Percentiles rank a stretch among this genome's conserved stretches.
phyloP scores from a whole-genome alignment of 768 basidiomycete genomes.

The Podaxis sp. region DNA sequence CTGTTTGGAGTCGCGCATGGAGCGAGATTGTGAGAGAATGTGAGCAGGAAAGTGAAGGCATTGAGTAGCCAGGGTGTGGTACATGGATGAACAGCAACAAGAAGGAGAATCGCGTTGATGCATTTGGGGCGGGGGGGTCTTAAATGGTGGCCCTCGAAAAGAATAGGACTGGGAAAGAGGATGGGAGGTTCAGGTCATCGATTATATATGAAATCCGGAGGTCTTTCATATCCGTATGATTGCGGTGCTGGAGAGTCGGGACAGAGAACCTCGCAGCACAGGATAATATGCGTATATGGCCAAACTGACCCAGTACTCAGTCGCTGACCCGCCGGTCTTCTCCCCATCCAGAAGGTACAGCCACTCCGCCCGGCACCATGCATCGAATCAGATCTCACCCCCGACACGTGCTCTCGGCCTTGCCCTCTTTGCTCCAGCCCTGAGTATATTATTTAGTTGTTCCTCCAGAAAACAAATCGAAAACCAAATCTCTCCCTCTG shows the following conservation, averaged over 20 bases:
- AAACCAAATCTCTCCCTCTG: background rate
- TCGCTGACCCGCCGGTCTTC: background rate
- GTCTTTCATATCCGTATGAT: constrained; percentile 43
- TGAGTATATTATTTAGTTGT: background rate
- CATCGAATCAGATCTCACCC: background rate
- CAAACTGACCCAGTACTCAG: constrained; percentile 36
- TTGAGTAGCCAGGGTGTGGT: constrained; percentile 29
- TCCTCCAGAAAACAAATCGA: background rate
- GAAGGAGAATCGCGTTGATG: constrained; percentile 20
- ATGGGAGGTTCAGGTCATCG: constrained; percentile 22
- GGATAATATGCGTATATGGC: constrained; percentile 37
- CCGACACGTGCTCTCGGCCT: constrained; percentile 3
- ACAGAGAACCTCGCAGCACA: constrained; percentile 29
- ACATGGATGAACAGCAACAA: constrained; percentile 34
- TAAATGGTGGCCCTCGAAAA: constrained; percentile 17
- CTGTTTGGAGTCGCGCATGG: constrained; percentile 19
- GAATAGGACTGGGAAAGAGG: constrained; percentile 19
- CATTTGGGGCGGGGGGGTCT: constrained; percentile 26
- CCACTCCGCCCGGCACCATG: constrained; percentile 1
- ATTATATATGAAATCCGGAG: constrained; percentile 44
- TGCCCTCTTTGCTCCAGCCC: background rate
- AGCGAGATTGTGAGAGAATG: constrained; percentile 26
- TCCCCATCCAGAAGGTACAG: constrained; percentile 3
- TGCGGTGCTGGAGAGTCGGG: constrained; percentile 32
- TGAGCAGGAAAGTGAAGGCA: constrained; percentile 34